These are phyloP conservation scores for Saccharum spontaneum DNA, from an alignment of 176 grass and related monocot genomes.

Conservation along the genomic window DNA sequence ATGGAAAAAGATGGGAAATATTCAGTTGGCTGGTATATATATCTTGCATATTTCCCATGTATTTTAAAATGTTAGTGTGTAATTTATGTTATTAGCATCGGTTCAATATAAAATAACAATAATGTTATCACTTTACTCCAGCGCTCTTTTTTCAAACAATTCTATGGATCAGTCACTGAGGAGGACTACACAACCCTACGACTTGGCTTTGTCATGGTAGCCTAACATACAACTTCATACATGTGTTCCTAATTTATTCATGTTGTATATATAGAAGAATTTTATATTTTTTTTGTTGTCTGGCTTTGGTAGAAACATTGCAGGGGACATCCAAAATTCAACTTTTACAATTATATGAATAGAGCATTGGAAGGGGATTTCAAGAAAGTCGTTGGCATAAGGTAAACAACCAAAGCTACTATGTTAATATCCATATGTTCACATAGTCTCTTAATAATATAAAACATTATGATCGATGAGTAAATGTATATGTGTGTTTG, in stretches of 20 bases:
- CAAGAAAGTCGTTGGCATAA: slow-evolving; percentile 90
- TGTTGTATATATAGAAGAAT: neutral
- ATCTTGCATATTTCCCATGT: neutral
- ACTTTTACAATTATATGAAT: slow-evolving; percentile 88
- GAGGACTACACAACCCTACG: slow-evolving; percentile 75
- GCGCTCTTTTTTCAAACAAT: slow-evolving; percentile 89
- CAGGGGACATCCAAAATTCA: slow-evolving; percentile 59
- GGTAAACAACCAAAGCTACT: slow-evolving; percentile 37
- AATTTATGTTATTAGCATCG: neutral
- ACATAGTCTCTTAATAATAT: too few species aligned
- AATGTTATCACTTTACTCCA: slow-evolving; percentile 22
- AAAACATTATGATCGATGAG: neutral
- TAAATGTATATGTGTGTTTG: slow-evolving; percentile 10
- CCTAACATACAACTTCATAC: neutral
- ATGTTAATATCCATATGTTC: neutral
- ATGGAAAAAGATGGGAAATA: slow-evolving; percentile 42
- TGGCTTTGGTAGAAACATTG: slow-evolving; percentile 61
- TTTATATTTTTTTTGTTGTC: neutral
- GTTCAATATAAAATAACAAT: neutral
- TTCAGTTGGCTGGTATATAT: slow-evolving; percentile 61
- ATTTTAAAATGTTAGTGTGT: neutral
- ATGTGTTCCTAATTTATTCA: neutral
- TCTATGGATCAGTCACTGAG: slow-evolving; percentile 62
- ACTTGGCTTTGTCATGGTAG: slow-evolving; percentile 87
- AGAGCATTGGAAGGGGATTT: slow-evolving; percentile 82